Base-by-base conservation (phyloP, 2,329 filamentous ascomycete genomes). In the Aspergillus fijiensis region DNA sequence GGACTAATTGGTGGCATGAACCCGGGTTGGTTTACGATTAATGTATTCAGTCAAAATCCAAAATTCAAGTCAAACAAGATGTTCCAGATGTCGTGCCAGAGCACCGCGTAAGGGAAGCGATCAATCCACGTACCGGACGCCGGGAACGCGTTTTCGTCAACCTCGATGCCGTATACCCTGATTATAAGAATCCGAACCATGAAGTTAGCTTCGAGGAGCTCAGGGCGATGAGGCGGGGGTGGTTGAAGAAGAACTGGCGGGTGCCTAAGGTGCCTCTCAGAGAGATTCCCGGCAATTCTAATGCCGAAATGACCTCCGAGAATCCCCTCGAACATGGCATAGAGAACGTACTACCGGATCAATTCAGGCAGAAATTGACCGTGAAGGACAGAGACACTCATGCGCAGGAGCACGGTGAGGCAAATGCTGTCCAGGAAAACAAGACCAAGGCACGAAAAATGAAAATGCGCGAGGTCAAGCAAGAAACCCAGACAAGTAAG, bases 171-270 rank as follows among this genome's bases (percentile, higher is more conserved):
- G 84, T 98, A 35, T 98, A 98, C 70, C 93, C 92, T 9, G 88
- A 89, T 45, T 85, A 86, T 23, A 85, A 89, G 50, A 84, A 90
- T 61, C 83, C 87, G 1, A 86, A 85, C 3, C 87, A 87, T 33
- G 94, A 97, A 75, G 84, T 90, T 63, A 94, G 91, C 70, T 96
- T 98, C 71, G 95, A 99, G 73, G 95, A 99, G 77, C 79, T 99
- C 23, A 87, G 92, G 77, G 94, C 94, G 31, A 84, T 83, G 48
- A 86, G 86, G 65, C 85, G 90, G 59, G 94, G 94, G 0, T 87
- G 84, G 84, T 74, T 84, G 61, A 72, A 81, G 55, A 80, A 78
- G 64, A 79, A 86, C 64, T 87, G 85, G 84, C 66, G 74, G 62
- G 59, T 69, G 67, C 69, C 74, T 52, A 73, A 78, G 64, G 68